Conservation (phyloP, 495 filamentous ascomycete genomes). For the Hypoxylon crocopeplum region DNA sequence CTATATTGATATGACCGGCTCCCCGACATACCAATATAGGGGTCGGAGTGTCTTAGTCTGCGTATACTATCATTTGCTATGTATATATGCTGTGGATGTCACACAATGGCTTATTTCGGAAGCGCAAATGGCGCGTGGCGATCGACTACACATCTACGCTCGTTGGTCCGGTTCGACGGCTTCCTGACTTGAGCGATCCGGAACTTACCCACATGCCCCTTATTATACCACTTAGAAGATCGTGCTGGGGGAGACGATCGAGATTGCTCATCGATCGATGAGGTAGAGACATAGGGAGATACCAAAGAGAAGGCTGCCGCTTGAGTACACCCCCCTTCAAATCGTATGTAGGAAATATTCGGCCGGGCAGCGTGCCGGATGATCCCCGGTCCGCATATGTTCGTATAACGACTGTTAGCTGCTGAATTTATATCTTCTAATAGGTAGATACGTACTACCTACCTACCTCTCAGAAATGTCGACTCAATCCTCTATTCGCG, state of each 20-base stretch:
- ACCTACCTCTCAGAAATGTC: no score
- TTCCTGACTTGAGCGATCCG: not conserved
- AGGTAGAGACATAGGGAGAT: not conserved
- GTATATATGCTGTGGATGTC: not conserved
- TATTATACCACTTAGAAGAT: not conserved
- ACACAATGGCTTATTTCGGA: conserved; percentile 4
- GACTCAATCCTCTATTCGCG: no score
- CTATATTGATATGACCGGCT: conserved; percentile 18
- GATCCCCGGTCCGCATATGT: no score
- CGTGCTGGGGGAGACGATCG: not conserved
- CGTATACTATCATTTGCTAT: not conserved
- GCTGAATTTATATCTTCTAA: not conserved
- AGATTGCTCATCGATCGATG: not conserved
- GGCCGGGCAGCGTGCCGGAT: not conserved
- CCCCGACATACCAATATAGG: conserved; percentile 19
- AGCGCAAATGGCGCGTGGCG: conserved; percentile 20
- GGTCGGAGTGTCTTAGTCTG: not conserved
- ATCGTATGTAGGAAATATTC: not conserved
- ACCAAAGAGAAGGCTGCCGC: no score
- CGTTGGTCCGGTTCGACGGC: not conserved
- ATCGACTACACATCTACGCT: not conserved
- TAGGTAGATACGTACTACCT: not conserved
- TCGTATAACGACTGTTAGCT: no score
- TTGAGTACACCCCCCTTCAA: not conserved
- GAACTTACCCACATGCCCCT: not conserved